These are phyloP conservation scores for Aspergillus awamori DNA, from an alignment of 2,329 filamentous ascomycete genomes.

Conservation along the genomic window DNA sequence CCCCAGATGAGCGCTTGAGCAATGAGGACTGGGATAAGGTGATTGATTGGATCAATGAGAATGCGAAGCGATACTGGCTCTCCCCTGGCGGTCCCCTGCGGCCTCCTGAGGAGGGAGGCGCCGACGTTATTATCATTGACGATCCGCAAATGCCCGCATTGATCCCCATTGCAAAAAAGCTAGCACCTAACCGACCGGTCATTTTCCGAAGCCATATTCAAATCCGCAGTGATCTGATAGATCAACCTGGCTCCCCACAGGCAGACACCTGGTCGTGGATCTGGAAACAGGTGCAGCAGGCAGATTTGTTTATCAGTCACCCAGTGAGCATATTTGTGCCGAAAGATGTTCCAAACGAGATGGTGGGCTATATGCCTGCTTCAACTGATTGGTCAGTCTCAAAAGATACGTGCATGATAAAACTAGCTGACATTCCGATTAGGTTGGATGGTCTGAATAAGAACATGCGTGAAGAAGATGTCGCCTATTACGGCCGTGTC, in stretches of 20 bases:
- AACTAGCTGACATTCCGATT: slow-evolving; percentile 6
- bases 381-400: slow-evolving; percentile 71
- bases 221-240: slow-evolving; percentile 73
- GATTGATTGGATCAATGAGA: slow-evolving; percentile 71
- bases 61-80: slow-evolving; percentile 76
- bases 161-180: slow-evolving; percentile 72
- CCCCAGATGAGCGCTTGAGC: slow-evolving; percentile 65
- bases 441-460: slow-evolving; percentile 82
- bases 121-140: slow-evolving; percentile 76
- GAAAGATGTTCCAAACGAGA: slow-evolving; percentile 63
- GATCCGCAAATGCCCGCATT: slow-evolving; percentile 83
- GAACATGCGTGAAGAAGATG: slow-evolving; percentile 68
- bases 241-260: slow-evolving; percentile 65
- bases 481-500: slow-evolving; percentile 72
- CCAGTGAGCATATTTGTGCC: slow-evolving; percentile 78
- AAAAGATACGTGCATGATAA: background rate
- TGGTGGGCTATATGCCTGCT: slow-evolving; percentile 75
- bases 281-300: slow-evolving; percentile 69
- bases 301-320: slow-evolving; percentile 81
- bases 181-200: slow-evolving; percentile 72
- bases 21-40: slow-evolving; percentile 65
- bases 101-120: slow-evolving; percentile 68
- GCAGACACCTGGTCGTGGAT: slow-evolving; percentile 75
- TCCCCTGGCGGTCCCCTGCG: slow-evolving; percentile 67
- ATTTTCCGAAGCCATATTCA: slow-evolving; percentile 84